phyloP scores from a whole-genome alignment of 768 basidiomycete species.

The Phanerochaete carnosa region DNA sequence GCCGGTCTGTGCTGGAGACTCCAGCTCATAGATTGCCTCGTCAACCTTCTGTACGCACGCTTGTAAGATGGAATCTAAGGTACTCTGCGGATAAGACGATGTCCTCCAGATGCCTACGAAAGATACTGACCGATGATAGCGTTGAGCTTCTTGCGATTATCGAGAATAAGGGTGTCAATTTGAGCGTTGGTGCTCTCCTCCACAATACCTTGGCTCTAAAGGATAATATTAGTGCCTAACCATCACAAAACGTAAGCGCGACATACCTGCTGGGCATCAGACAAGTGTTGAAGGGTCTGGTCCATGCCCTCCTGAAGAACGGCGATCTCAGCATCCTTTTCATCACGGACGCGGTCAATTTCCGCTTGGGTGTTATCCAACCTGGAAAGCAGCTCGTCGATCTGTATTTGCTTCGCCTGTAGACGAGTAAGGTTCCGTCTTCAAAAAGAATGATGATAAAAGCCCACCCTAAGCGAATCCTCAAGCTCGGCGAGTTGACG shows the following conservation, averaged over 20 bases:
- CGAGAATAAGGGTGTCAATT: conserved; percentile 94
- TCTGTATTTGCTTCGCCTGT: conserved; percentile 93
- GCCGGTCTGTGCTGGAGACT: conserved; percentile 91
- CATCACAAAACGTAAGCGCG: not conserved
- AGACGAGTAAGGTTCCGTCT: conserved; percentile 11
- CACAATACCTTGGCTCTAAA: conserved; percentile 74
- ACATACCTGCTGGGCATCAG: conserved; percentile 78
- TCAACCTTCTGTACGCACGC: conserved; percentile 97
- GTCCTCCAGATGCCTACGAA: not conserved
- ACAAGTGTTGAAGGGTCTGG: conserved; percentile 81
- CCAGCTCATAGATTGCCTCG: conserved; percentile 95
- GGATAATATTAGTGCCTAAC: not conserved
- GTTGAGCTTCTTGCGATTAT: conserved; percentile 97
- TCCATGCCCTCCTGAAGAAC: conserved; percentile 97
- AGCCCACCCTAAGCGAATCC: conserved; percentile 87
- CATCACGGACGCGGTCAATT: conserved; percentile 80
- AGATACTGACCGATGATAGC: conserved; percentile 78
- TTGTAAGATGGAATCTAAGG: conserved; percentile 89
- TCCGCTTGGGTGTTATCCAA: conserved; percentile 73
- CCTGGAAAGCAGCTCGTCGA: conserved; percentile 86
- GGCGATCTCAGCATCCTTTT: conserved; percentile 95
- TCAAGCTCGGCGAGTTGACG: conserved; percentile 95
- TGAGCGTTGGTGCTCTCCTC: conserved; percentile 95
- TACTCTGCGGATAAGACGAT: conserved; percentile 11
- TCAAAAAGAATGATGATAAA: too few relatives aligned